Evolutionary conservation across 2,329 filamentous ascomycete genomes (phyloP), one percentile per base, ranked within the genome.

Genomic region (Leptographium flavum): DNA sequence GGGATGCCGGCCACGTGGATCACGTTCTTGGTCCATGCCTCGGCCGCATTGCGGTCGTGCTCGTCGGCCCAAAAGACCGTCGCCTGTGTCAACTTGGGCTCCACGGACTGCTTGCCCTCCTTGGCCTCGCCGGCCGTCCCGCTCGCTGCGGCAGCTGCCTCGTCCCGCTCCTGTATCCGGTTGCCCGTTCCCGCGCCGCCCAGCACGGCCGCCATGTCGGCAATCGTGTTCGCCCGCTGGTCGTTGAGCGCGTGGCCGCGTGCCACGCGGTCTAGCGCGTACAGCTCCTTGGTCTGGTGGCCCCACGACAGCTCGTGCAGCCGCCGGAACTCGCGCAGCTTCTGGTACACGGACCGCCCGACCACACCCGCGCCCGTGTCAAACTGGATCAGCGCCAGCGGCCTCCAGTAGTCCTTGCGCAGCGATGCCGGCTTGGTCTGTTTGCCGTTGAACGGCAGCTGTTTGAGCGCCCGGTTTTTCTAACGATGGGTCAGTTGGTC

Each of bases 371-470:
- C 61, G 37, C 70, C 72, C 38, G 60, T 49, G 37, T 69, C 69
- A 57, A 83, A 77, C 55, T 70, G 63, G 49, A 83, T 73, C 50
- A 70, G 61, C 42, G 76, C 76, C 54, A 82, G 63, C 7, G 74
- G 74, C 30, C 64, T 63, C 79, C 80, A 83, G 61, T 77, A 74
- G 63, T 83, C 79, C 60, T 77, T 80, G 47, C 79, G 76, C 33
- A 83, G 63, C 54, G 74, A 75, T 45, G 70, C 58, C 2, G 77
- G 77, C 52, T 74, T 72, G 39, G 74, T 69, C 61, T 83, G 81
- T 59, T 82, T 83, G 61, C 78, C 79, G 51, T 77, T 76, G 64
- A 73, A 83, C 40, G 75, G 71, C 49, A 83, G 53, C 39, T 62
- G 60, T 11, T 50, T 43, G 23, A 57, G 47, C 17, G 56, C 55